A percentile compares a stretch with the other conserved stretches of the same genome.
These are phyloP conservation scores for Pseudomicrostroma phylloplanum DNA, from an alignment of 1,284 basidiomycete genomes.

Conservation along the genomic window DNA sequence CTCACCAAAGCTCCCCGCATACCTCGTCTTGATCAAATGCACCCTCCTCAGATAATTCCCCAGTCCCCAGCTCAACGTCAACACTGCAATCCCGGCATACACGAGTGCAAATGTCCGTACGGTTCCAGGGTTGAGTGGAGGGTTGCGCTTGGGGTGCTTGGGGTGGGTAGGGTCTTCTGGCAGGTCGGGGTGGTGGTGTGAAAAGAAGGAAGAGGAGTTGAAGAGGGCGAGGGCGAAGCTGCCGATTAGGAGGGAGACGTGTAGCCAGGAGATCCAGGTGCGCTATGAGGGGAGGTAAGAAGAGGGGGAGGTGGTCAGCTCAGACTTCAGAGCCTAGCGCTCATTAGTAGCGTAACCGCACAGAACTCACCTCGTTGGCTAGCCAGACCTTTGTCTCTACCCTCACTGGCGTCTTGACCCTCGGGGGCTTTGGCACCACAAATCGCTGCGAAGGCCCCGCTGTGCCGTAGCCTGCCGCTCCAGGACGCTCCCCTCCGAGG, in stretches of 20 bases:
- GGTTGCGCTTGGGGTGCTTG: conserved; percentile 51
- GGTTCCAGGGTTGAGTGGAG: conserved; percentile 42
- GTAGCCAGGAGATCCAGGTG: conserved; percentile 83
- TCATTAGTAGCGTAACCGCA: conserved; percentile 6
- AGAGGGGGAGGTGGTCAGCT: too few species aligned
- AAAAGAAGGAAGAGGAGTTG: conserved; percentile 63
- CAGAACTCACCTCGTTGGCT: conserved; percentile 56
- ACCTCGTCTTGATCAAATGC: conserved; percentile 79
- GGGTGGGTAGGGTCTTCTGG: conserved; percentile 49
- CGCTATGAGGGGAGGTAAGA: conserved; percentile 22
- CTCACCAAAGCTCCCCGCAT: conserved; percentile 82
- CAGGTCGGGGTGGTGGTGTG: conserved; percentile 23
- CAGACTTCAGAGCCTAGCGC: too few species aligned
- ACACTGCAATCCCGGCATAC: conserved; percentile 65
- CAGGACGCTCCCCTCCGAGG: too few species aligned
- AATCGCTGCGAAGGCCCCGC: too few species aligned
- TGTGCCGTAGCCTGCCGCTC: too few species aligned
- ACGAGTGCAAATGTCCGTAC: conserved; percentile 73
- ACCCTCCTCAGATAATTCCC: conserved; percentile 79
- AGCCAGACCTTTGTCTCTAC: conserved; percentile 51
- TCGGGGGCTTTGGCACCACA: conserved; percentile 55
- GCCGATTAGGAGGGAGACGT: conserved; percentile 75
- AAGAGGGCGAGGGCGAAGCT: conserved; percentile 80
- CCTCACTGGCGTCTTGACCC: conserved; percentile 37
- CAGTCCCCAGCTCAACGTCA: conserved; percentile 67